These are phyloP conservation scores for Nectriaceae sp. DNA, from an alignment of 2,329 filamentous ascomycete genomes.

Conservation along the genomic window DNA sequence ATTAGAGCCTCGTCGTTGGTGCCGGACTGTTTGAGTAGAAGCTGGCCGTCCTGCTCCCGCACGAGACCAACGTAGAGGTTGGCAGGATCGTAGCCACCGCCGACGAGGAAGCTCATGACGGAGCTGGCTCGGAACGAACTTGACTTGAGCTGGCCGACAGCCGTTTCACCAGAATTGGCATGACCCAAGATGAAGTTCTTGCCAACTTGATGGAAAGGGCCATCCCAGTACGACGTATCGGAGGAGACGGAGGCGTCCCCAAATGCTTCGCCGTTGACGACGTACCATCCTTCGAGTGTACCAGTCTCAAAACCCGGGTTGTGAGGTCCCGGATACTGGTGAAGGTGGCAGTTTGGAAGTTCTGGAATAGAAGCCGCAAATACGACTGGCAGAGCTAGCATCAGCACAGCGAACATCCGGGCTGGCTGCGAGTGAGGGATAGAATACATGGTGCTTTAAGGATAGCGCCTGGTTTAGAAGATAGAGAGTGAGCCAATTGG, in stretches of 20 bases:
- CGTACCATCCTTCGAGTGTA: conserved; percentile 27
- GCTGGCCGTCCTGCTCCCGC: conserved; percentile 22
- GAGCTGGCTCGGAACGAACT: conserved; percentile 29
- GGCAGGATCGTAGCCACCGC: conserved; percentile 32
- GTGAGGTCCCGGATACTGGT: conserved; percentile 11
- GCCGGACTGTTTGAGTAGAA: conserved; percentile 32
- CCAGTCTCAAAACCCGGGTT: conserved; percentile 31
- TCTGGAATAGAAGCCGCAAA: too few species aligned
- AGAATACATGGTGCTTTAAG: too few species aligned
- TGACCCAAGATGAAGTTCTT: conserved; percentile 28
- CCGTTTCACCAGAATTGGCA: conserved; percentile 27
- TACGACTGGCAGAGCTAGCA: too few species aligned
- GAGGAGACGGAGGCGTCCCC: conserved; percentile 24
- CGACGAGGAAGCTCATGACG: conserved; percentile 32
- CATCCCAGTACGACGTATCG: conserved; percentile 27
- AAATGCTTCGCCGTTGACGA: conserved; percentile 28
- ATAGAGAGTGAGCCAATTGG: too few species aligned
- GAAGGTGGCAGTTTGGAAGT: too few species aligned
- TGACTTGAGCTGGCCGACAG: conserved; percentile 29
- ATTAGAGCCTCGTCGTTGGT: conserved; percentile 32
- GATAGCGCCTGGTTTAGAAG: too few species aligned
- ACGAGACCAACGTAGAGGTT: conserved; percentile 32
- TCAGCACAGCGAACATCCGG: too few species aligned
- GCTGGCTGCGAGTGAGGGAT: too few species aligned
- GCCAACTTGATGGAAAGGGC: conserved; percentile 27